Base-by-base conservation (phyloP, 2,329 filamentous ascomycete species). In the Neonectria sp. region DNA sequence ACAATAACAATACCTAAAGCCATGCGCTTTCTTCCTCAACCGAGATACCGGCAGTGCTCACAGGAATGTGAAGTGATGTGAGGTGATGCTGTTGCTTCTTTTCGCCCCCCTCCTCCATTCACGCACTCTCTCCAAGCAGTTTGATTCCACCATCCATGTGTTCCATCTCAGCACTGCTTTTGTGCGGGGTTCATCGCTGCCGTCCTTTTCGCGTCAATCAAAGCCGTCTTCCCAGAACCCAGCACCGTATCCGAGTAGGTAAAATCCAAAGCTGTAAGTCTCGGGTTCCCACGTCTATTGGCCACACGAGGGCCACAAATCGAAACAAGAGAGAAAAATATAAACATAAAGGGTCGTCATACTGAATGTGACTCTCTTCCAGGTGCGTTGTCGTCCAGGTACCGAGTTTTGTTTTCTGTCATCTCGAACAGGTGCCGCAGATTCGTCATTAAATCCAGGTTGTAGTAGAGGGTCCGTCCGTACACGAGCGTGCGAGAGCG, bases 221-320 rank as follows among this genome's bases (percentile, higher is more conserved):
- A 71, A 62, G 62, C 55, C 40, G 58, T 45, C 37, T 29, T 52
- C 53, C 58, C 52, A 48, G 24, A 61, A 29, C 37, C 52, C 45
- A 57, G 17, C 29, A n/a, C 55, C 64, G 35, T 65, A 63, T 55
- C 63, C 59, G 57, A 68, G 60, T 63, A 58, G 72, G 63, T 45
- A 67, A 68, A 69, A 64, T 60, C 63, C 61, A 63, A 65, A 63
- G 55, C 59, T 61, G 48, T 55, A 62, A 62, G 68, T 67, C 61
- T 63, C 61, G 66, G 58, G 57, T 70, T 67, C 58, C 55, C 57
- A 71, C 61, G 63, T 74, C 67, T 71, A 73, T 70, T 71, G 49
- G 70, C 70, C 63, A 33, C 52, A 52, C 61, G 27, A 56, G 40
- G 55, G 51, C 61, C 68, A 60, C 33, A 60, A 71, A 73, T 58